Evolutionary conservation across 805 yeast genomes (phyloP).

Genomic region (Yarrowia porcina): DNA sequence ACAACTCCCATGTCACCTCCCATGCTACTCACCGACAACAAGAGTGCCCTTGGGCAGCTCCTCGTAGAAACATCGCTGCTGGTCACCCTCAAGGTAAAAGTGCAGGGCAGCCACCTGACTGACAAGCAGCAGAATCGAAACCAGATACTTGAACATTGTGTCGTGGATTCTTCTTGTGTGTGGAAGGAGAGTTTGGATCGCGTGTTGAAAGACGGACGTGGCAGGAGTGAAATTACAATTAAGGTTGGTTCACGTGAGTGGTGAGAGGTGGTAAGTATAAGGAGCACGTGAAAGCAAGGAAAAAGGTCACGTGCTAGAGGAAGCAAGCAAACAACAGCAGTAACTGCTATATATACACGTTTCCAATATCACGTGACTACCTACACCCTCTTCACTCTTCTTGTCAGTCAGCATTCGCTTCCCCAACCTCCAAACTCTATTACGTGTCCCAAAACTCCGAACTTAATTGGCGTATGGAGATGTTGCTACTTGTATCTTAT

Average conservation of each 20-base stretch:
- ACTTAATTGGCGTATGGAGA: neutral
- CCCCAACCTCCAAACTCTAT: neutral
- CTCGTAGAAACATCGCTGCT: conserved; percentile 74
- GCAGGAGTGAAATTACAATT: conserved; percentile 8
- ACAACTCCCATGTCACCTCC: neutral
- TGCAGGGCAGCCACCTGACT: conserved; percentile 54
- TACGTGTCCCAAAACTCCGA: conserved; percentile 3
- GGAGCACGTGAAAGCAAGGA: neutral
- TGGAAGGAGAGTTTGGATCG: conserved; percentile 8
- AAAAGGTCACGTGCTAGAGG: neutral
- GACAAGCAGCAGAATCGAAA: conserved; percentile 28
- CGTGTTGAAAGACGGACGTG: conserved; percentile 12
- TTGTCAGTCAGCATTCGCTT: neutral
- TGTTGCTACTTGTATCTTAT: no score
- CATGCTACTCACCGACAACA: conserved; percentile 56
- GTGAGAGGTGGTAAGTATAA: neutral
- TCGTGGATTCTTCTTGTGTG: neutral
- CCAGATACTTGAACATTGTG: conserved; percentile 25
- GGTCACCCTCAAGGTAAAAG: conserved; percentile 71
- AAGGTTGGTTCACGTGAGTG: conserved; percentile 11
- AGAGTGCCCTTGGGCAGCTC: conserved; percentile 75
- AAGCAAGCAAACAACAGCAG: no score
- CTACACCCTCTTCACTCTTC: neutral
- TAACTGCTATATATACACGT: no score
- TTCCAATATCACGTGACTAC: neutral